phyloP scores from a whole-genome alignment of 306 rosid genomes.

The Luffa acutangula region DNA sequence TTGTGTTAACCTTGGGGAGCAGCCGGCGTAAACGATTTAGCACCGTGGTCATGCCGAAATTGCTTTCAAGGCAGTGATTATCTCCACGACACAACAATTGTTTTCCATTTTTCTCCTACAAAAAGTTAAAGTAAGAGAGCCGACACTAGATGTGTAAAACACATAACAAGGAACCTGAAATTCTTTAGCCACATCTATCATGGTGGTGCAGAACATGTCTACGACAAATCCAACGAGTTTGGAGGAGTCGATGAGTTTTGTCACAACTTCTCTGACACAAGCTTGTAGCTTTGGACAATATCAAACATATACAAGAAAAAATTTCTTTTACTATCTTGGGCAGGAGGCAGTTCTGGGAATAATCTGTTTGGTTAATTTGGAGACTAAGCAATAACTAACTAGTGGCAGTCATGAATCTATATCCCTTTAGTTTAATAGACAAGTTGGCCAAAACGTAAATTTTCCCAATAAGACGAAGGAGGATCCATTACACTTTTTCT shows the following conservation, averaged over 20 bases:
- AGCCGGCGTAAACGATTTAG: too few species aligned
- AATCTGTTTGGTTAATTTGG: too few species aligned
- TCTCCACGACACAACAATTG: too few species aligned
- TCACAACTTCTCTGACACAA: neutral
- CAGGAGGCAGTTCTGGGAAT: constrained; percentile 9
- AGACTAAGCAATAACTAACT: too few species aligned
- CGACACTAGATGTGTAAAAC: constrained; percentile 10
- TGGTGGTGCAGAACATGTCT: constrained; percentile 5
- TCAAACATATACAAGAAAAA: too few species aligned
- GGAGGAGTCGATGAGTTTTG: neutral
- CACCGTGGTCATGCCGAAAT: too few species aligned
- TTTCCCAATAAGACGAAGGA: constrained; percentile 6
- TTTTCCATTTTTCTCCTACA: too few species aligned
- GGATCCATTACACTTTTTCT: constrained; percentile 18
- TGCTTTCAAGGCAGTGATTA: too few species aligned
- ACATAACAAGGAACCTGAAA: constrained; percentile 15
- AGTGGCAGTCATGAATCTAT: too few species aligned
- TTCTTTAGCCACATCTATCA: constrained; percentile 23
- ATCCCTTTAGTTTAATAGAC: too few species aligned
- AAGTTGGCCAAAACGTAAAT: neutral
- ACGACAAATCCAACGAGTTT: constrained; percentile 13
- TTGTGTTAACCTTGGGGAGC: too few species aligned
- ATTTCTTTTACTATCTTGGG: neutral
- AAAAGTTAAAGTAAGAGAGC: neutral
- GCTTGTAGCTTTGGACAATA: neutral